These are phyloP conservation scores for Setaria italica DNA, from an alignment of 202 grass and related monocot genomes.

Conservation along the genomic window DNA sequence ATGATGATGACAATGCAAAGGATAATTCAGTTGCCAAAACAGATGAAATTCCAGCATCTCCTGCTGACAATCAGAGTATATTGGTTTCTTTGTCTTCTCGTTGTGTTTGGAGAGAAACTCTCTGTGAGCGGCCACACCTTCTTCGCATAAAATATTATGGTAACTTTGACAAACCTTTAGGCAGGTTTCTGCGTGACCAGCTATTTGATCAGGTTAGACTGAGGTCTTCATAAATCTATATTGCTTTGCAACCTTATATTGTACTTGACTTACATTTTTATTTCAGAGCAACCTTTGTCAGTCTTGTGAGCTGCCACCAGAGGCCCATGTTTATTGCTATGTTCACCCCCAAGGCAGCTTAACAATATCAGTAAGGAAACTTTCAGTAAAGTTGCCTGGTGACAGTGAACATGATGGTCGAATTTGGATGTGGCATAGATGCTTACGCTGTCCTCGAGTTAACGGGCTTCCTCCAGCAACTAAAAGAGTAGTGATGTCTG, in stretches of 20 bases:
- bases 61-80: constrained; percentile 98
- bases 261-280: constrained; percentile 39
- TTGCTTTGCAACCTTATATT: constrained; percentile 28
- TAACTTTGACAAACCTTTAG: constrained; percentile 90
- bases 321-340: constrained; percentile 98
- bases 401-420: constrained; percentile 79
- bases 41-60: constrained; percentile 78
- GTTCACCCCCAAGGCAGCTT: constrained; percentile 93
- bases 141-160: constrained; percentile 98
- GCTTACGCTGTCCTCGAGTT: constrained; percentile 78
- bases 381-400: constrained; percentile 69
- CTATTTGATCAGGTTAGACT: constrained; percentile 94
- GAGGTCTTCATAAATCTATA: constrained; percentile 18
- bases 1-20: constrained; percentile 48
- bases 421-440: constrained; percentile 99
- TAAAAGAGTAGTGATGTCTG: constrained; percentile 99
- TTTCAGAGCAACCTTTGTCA: constrained; percentile 73
- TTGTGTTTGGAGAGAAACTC: constrained; percentile 82
- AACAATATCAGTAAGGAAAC: constrained; percentile 94
- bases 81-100: constrained; percentile 95
- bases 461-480: constrained; percentile 84
- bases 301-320: constrained; percentile 86
- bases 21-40: constrained; percentile 49
- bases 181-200: constrained; percentile 89
- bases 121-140: constrained; percentile 87